These are phyloP conservation scores for Globisporangium solare DNA, from an alignment of 352 stramenopile genomes.

Conservation along the genomic window DNA sequence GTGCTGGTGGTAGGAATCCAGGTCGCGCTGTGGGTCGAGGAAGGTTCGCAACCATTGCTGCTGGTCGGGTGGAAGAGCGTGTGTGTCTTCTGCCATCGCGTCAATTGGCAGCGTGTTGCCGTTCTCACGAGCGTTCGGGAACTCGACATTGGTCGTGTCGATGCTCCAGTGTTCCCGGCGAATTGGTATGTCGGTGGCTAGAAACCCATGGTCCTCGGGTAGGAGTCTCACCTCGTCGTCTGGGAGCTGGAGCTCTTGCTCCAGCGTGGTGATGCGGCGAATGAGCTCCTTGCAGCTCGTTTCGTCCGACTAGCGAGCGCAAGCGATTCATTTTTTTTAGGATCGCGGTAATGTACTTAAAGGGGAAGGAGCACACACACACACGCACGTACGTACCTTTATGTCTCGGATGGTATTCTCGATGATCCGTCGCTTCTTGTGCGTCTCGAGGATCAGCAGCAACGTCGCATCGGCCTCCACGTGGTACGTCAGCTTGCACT, in stretches of 20 bases:
- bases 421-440: conserved; percentile 65
- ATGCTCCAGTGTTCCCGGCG: conserved; percentile 53
- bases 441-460: conserved; percentile 56
- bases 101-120: neutral
- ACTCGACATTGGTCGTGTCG: conserved; percentile 21
- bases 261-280: conserved; percentile 23
- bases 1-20: conserved; percentile 40
- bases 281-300: conserved; percentile 47
- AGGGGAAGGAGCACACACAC: neutral
- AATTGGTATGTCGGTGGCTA: conserved; percentile 22
- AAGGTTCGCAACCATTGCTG: conserved; percentile 13
- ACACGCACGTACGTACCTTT: conserved; percentile 19
- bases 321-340: neutral
- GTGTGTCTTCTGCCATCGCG: neutral
- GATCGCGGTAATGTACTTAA: too few species aligned
- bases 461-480: conserved; percentile 35
- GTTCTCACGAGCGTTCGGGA: conserved; percentile 13
- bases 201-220: conserved; percentile 32
- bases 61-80: neutral
- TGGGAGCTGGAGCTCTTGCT: conserved; percentile 33
- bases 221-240: conserved; percentile 30
- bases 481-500: conserved; percentile 61
- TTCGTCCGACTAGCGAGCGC: conserved; percentile 25
- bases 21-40: conserved; percentile 27
- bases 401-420: conserved; percentile 47